These are phyloP conservation scores for Neonectria ditissima DNA, from an alignment of 2,329 filamentous ascomycete species.

Conservation along the genomic window DNA sequence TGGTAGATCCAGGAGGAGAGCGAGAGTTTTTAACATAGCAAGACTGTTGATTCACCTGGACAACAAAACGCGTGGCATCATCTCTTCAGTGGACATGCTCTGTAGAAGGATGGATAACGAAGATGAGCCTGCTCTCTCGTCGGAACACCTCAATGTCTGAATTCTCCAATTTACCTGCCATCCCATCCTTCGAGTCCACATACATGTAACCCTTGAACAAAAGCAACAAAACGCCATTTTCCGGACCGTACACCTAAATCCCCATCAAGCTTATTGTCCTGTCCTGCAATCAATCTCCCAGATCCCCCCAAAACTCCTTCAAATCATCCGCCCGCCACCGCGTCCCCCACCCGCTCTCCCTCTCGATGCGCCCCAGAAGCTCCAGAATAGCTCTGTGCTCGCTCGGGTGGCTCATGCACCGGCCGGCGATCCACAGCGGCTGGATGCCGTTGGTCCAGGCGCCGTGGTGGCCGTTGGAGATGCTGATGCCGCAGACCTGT, in stretches of 20 bases:
- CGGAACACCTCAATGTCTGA: no score
- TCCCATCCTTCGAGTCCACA: neutral
- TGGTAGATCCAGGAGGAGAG: no score
- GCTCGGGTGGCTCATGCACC: conserved; percentile 61
- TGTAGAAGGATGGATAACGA: no score
- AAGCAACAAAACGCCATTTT: neutral
- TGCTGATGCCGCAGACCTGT: conserved; percentile 64
- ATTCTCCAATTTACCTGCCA: no score
- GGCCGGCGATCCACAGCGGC: conserved; percentile 65
- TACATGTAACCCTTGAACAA: neutral
- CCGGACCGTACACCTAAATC: neutral
- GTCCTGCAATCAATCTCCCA: conserved; percentile 36
- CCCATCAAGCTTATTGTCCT: neutral
- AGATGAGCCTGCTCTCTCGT: no score
- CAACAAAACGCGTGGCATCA: no score
- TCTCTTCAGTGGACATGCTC: no score
- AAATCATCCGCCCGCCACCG: conserved; percentile 65
- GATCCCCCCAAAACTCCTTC: conserved; percentile 62
- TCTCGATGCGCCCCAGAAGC: conserved; percentile 61
- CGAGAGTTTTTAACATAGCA: no score
- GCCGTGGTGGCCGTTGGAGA: conserved; percentile 64
- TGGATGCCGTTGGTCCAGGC: conserved; percentile 67
- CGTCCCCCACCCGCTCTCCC: conserved; percentile 65
- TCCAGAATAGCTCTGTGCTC: conserved; percentile 58
- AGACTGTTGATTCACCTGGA: no score